These are phyloP conservation scores for Auxenochlorella pyrenoidosa DNA, from an alignment of 139 green algal species.

Conservation along the genomic window DNA sequence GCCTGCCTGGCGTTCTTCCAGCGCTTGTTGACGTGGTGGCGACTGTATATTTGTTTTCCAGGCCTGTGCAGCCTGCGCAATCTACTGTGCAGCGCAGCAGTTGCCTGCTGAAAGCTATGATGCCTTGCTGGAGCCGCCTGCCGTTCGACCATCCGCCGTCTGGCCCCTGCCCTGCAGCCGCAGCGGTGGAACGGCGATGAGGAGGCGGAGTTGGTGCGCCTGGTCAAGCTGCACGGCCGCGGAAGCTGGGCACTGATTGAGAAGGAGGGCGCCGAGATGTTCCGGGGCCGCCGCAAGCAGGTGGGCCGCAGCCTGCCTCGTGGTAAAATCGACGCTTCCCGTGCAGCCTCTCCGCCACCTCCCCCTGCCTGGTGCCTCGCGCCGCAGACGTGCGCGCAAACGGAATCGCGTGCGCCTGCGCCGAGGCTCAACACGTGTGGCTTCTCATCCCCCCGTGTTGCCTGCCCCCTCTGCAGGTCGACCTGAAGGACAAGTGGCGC, in stretches of 20 bases:
- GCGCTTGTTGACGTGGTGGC: background rate
- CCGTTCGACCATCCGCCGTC: background rate
- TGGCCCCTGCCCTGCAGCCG: conserved; percentile 6
- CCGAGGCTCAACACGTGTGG: no score
- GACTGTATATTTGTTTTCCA: no score
- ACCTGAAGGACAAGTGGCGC: conserved; percentile 37
- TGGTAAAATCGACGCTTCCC: no score
- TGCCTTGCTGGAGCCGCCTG: no score
- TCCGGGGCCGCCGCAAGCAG: background rate
- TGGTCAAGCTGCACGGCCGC: conserved; percentile 23
- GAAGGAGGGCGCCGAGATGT: background rate
- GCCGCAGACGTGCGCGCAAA: background rate
- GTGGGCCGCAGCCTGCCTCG: background rate
- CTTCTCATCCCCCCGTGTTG: no score
- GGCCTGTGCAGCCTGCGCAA: no score
- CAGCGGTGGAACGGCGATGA: background rate
- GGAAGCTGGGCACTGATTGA: conserved; percentile 18
- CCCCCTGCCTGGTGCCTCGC: no score
- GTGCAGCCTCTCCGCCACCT: no score
- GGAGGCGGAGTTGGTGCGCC: background rate
- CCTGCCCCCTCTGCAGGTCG: no score
- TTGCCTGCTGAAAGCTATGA: no score
- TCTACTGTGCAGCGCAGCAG: no score
- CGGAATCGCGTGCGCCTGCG: no score
- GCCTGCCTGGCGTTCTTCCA: background rate